phyloP scores from a whole-genome alignment of 352 stramenopile species.

The Globisporangium viniferum region DNA sequence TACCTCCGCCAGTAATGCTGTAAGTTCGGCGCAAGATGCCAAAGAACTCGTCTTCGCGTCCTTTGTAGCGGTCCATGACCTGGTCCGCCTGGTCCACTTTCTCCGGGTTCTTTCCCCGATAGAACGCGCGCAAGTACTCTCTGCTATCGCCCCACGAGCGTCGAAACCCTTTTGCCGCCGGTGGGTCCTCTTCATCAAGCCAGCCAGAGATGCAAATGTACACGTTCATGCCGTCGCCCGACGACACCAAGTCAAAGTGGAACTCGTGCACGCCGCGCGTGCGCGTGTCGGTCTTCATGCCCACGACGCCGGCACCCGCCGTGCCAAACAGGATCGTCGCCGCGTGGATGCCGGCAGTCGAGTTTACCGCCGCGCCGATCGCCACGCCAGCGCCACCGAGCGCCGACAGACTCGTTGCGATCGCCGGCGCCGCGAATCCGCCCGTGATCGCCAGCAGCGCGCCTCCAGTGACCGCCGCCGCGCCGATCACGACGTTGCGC shows the following conservation, averaged over 20 bases:
- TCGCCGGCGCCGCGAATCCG: conserved; percentile 54
- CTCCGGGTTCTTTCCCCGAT: conserved; percentile 54
- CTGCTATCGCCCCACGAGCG: conserved; percentile 75
- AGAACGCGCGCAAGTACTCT: conserved; percentile 78
- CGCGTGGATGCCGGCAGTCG: conserved; percentile 52
- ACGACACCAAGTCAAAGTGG: conserved; percentile 75
- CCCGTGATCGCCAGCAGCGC: conserved; percentile 74
- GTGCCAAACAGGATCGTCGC: conserved; percentile 82
- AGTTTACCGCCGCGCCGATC: conserved; percentile 58
- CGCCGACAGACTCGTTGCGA: conserved; percentile 54
- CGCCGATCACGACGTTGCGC: conserved; percentile 69
- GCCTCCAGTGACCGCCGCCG: conserved; percentile 62
- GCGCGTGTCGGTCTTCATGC: conserved; percentile 74
- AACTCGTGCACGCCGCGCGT: conserved; percentile 79
- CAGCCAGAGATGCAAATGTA: conserved; percentile 86
- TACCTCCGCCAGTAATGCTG: conserved; percentile 20
- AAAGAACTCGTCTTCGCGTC: conserved; percentile 84
- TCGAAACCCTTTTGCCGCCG: conserved; percentile 45
- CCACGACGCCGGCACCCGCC: conserved; percentile 68
- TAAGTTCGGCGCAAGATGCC: conserved; percentile 65
- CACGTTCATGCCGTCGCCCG: conserved; percentile 83
- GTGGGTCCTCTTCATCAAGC: conserved; percentile 75
- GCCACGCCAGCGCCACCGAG: conserved; percentile 60
- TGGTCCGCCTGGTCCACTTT: conserved; percentile 83
- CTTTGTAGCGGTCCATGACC: conserved; percentile 77